These are phyloP conservation scores for Alternaria tenuissima DNA, from an alignment of 2,329 filamentous ascomycete species.

Conservation along the genomic window DNA sequence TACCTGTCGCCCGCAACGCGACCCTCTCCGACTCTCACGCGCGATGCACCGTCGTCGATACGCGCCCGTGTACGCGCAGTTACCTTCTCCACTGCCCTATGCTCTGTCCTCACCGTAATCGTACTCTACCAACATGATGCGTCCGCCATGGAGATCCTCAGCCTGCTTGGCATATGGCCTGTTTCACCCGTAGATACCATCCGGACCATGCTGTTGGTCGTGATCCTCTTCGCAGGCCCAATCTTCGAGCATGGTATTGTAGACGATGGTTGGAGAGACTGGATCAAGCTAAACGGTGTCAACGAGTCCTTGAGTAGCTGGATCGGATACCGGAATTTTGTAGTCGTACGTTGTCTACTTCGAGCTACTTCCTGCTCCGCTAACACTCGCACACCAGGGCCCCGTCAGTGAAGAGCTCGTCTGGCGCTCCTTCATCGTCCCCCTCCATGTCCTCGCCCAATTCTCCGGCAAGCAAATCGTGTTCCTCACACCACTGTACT, in stretches of 20 bases:
- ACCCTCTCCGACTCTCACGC: conserved; percentile 78
- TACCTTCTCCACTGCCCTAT: conserved; percentile 74
- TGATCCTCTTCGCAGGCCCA: conserved; percentile 82
- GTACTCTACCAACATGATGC: conserved; percentile 67
- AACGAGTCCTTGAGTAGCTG: conserved; percentile 71
- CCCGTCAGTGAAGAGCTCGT: conserved; percentile 92
- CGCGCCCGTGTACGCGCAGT: conserved; percentile 84
- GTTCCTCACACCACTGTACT: conserved; percentile 85
- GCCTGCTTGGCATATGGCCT: conserved; percentile 83
- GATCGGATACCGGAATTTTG: conserved; percentile 85
- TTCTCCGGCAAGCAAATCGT: conserved; percentile 65
- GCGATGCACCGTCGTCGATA: conserved; percentile 91
- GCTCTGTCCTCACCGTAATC: conserved; percentile 71
- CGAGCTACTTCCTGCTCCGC: neutral
- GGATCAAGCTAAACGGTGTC: conserved; percentile 65
- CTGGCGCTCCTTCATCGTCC: conserved; percentile 86
- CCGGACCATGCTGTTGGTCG: conserved; percentile 73
- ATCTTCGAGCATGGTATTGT: conserved; percentile 81
- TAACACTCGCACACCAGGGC: conserved; percentile 56
- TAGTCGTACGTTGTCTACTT: conserved; percentile 70
- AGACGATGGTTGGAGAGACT: conserved; percentile 72
- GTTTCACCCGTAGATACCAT: conserved; percentile 70
- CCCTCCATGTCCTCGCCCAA: conserved; percentile 78
- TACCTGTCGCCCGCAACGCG: conserved; percentile 83
- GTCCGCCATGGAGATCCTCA: conserved; percentile 64